Evolutionary conservation across 2,329 filamentous ascomycete genomes (phyloP).

Genomic region (Calonectria fujianensis): DNA sequence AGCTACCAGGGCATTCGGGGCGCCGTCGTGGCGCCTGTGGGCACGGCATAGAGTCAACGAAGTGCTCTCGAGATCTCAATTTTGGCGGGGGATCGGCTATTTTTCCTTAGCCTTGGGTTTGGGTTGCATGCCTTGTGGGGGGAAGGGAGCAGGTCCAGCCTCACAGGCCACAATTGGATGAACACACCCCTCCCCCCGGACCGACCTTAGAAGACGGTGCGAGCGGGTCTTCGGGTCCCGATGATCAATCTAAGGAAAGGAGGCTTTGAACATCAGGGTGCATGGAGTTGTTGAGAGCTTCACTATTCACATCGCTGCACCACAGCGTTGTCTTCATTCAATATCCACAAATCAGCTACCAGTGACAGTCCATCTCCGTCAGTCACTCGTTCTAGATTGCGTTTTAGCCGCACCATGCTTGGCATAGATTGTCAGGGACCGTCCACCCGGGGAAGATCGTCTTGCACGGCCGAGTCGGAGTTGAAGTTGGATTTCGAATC

Average conservation of each 20-base stretch:
- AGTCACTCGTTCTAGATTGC: neutral
- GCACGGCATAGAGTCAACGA: slow-evolving; percentile 49
- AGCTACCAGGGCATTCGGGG: slow-evolving; percentile 43
- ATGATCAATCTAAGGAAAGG: slow-evolving; percentile 14
- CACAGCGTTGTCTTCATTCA: neutral
- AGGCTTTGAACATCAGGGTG: slow-evolving; percentile 16
- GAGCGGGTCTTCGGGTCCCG: slow-evolving; percentile 16
- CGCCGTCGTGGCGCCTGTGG: slow-evolving; percentile 44
- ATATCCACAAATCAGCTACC: neutral
- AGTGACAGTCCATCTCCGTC: neutral
- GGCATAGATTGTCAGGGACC: slow-evolving; percentile 40
- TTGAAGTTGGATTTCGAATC: neutral
- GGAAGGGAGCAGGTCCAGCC: slow-evolving; percentile 33
- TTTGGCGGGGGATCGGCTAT: slow-evolving; percentile 50
- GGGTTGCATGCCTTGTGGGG: slow-evolving; percentile 36
- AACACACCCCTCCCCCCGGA: slow-evolving; percentile 27
- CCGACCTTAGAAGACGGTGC: slow-evolving; percentile 25
- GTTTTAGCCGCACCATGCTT: slow-evolving; percentile 21
- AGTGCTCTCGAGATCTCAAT: slow-evolving; percentile 50
- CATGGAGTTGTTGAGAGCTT: neutral
- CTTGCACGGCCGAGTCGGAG: slow-evolving; percentile 33
- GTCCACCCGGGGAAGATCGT: slow-evolving; percentile 6
- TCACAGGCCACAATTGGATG: slow-evolving; percentile 29
- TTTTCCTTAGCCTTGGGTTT: slow-evolving; percentile 13
- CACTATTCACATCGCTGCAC: neutral